phyloP scores from a whole-genome alignment of 257 asterid genomes.

The Fraxinus excelsior region DNA sequence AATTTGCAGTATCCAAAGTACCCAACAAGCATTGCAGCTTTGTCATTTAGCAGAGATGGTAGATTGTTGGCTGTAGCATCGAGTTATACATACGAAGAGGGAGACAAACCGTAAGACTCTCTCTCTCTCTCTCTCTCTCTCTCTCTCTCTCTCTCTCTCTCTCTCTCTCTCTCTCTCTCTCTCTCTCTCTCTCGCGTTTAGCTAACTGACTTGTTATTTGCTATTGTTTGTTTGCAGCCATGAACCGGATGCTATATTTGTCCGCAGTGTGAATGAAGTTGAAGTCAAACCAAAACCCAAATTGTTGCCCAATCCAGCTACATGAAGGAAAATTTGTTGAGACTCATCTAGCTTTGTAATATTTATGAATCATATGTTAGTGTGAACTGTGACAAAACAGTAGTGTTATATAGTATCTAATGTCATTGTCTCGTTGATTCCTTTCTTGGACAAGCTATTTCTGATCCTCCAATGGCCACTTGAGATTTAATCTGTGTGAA shows the following conservation, averaged over 20 bases:
- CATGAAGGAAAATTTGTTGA: slow-evolving; percentile 32
- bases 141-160: not conserved
- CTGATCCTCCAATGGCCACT: not conserved
- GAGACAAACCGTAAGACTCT: slow-evolving; percentile 70
- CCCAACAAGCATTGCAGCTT: slow-evolving; percentile 81
- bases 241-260: slow-evolving; percentile 79
- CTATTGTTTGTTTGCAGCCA: slow-evolving; percentile 54
- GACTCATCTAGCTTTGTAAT: slow-evolving; percentile 9
- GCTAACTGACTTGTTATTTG: not conserved
- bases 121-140: slow-evolving; percentile 3
- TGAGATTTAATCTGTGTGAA: not conserved
- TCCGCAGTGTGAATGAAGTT: slow-evolving; percentile 88
- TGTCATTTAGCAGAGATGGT: slow-evolving; percentile 93
- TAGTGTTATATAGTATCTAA: not conserved
- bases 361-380: slow-evolving; percentile 13
- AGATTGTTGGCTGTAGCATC: slow-evolving; percentile 86
- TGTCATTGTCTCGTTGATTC: slow-evolving; percentile 33
- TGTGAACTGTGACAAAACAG: not conserved
- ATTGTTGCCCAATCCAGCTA: slow-evolving; percentile 55
- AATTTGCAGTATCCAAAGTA: slow-evolving; percentile 71
- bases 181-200: not conserved
- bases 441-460: not conserved
- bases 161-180: slow-evolving; percentile 4
- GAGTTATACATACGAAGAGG: slow-evolving; percentile 92
- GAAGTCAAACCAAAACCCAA: slow-evolving; percentile 96